phyloP scores from a whole-genome alignment of 2,329 filamentous ascomycete genomes.

The Saccharata proteae region DNA sequence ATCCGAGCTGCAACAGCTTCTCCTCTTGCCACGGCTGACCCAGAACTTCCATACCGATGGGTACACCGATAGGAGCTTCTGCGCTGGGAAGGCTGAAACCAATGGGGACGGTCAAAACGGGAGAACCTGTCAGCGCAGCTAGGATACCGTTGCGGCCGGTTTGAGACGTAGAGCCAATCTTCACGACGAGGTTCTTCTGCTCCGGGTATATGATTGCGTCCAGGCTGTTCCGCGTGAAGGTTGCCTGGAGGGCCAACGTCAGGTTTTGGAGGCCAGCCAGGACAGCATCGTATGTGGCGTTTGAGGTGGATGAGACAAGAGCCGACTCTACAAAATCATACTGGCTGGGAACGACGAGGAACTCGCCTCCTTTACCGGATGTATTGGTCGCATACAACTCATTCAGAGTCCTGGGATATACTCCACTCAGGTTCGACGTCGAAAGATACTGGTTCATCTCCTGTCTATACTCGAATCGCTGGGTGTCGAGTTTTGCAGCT shows the following conservation, averaged over 20 bases:
- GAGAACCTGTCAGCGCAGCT: conserved; percentile 41
- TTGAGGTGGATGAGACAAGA: conserved; percentile 39
- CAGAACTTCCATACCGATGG: conserved; percentile 53
- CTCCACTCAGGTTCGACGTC: conserved; percentile 28
- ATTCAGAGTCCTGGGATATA: conserved; percentile 33
- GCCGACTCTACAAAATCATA: conserved; percentile 43
- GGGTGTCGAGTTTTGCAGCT: conserved; percentile 40
- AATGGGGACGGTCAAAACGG: conserved; percentile 41
- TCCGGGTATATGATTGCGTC: conserved; percentile 53
- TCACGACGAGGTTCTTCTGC: conserved; percentile 51
- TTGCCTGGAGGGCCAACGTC: conserved; percentile 37
- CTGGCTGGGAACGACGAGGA: conserved; percentile 48
- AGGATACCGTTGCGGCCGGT: conserved; percentile 47
- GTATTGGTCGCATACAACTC: conserved; percentile 35
- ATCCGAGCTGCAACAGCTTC: conserved; percentile 42
- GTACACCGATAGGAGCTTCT: conserved; percentile 45
- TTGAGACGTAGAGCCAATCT: conserved; percentile 44
- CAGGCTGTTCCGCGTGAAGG: conserved; percentile 38
- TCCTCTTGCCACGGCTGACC: conserved; percentile 45
- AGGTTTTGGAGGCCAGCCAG: conserved; percentile 41
- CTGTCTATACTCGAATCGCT: conserved; percentile 48
- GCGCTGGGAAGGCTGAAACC: conserved; percentile 39
- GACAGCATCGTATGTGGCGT: conserved; percentile 37
- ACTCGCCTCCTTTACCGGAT: conserved; percentile 31
- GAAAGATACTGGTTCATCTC: conserved; percentile 44